Base-by-base conservation (phyloP, 148 eudicot species). In the Dianthus caryophyllus region DNA sequence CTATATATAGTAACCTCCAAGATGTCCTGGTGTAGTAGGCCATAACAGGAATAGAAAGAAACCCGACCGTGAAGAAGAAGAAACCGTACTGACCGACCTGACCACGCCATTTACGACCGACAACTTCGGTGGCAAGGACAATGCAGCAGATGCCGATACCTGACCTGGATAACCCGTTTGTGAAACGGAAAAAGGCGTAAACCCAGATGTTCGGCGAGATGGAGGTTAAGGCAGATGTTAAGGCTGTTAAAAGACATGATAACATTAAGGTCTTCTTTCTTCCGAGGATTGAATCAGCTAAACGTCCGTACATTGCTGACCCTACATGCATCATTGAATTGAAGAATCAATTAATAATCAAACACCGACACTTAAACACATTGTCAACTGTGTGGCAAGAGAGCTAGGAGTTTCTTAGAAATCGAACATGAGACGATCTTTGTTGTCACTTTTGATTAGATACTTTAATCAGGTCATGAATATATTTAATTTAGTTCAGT, bases 81-180 rank as follows among this genome's bases (percentile, higher is more conserved):
- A 85, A 85, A 7, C 86, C 86, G 17, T 65, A 82, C 36, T 80
- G 82, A 47, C 86, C 83, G 0, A 83, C 84, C 67, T 82, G n/a
- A n/a, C n/a, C n/a, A n/a, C 77, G n/a, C n/a, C n/a, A n/a, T n/a
- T n/a, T n/a, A n/a, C n/a, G n/a, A n/a, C n/a, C n/a, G n/a, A n/a
- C n/a, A 26, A 78, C 76, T 69, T 82, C 86, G 0, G 84, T 80
- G 29, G 89, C 70, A 12, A 85, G 80, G 2, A 83, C 84, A 11
- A 82, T 56, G 60, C 82, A 78, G 47, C 81, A 80, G 0, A 72
- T 79, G 17, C 89, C 86, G 1, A 85, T 82, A 5, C 86, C 86
- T 0, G 86, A 77, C 18, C 84, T 64, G 18, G 84, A 61, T 65
- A 82, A 67, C 9, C 89, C 89, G 20, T 65, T 78, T 13, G 66